Evolutionary conservation across 2,329 filamentous ascomycete genomes (phyloP), one percentile per base, ranked within the genome.

Genomic region (Chaetomiaceae sp.): DNA sequence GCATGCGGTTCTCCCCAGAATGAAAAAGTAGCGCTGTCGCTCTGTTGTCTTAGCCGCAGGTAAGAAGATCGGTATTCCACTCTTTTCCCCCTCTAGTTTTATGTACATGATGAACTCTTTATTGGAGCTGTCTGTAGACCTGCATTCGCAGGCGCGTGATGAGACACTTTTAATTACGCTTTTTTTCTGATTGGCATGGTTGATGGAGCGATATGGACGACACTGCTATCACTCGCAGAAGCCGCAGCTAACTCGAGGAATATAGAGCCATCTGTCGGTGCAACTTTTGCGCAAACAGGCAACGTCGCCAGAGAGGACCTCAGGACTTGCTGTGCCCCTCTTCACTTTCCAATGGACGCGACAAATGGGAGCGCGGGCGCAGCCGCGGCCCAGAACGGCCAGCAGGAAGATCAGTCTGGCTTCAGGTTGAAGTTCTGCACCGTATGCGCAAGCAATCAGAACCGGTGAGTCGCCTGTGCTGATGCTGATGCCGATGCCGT

Each of bases 371-470:
- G 56, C 23, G 42, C 60, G 19, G 61, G 63, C 35, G 55, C 65
- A 4, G 55, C 63, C 17, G 56, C 69, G 30, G 56, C 56, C 39
- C 65, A 70, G 50, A 75, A 76, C 51, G 72, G 72, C 48, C 70
- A 73, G 21, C 69, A 73, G 13, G 74, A 78, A 38, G 74, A 75
- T 16, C 70, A 74, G 21, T 73, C 73, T n/a, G 81, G 77, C 46
- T 96, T 85, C 77, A 96, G 93, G 71, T 79, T 99, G 55, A 95
- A 88, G 66, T 96, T 97, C 71, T 96, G 91, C 75, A 97, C 93
- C 3, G 92, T 99, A n/a, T 99, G 93, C 71, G 93, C 93, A 7
- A 96, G 90, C 64, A 99, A 99, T 64, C 90, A 99, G 69, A 99
- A 99, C 66, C 84, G 93, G 82, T 95, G 76, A 57, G 77, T 63